phyloP scores from a whole-genome alignment of 495 filamentous ascomycete genomes.

The Pyrenula aspistea region DNA sequence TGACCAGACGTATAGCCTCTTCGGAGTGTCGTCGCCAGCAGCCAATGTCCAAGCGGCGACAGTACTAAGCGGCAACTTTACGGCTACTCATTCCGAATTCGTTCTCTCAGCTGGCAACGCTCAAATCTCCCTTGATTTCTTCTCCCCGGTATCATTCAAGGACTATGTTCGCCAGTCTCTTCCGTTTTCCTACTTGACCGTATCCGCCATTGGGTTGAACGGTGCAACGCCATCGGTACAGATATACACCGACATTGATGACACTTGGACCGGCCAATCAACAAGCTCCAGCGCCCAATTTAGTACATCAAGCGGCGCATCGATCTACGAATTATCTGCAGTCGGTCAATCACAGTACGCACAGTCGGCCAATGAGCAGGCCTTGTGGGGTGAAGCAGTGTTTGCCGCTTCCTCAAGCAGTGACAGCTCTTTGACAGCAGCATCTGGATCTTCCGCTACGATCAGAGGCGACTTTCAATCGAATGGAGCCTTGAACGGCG shows the following conservation, averaged over 20 bases:
- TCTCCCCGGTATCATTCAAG: slow-evolving; percentile 77
- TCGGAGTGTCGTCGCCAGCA: slow-evolving; percentile 23
- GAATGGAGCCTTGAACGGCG: slow-evolving; percentile 17
- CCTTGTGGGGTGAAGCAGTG: slow-evolving; percentile 28
- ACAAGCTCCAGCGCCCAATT: slow-evolving; percentile 15
- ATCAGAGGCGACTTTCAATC: slow-evolving; percentile 18
- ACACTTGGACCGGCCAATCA: slow-evolving; percentile 31
- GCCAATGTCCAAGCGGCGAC: slow-evolving; percentile 20
- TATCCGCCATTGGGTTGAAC: slow-evolving; percentile 31
- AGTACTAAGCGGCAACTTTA: slow-evolving; percentile 29
- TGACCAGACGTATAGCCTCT: slow-evolving; percentile 33
- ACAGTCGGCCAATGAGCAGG: slow-evolving; percentile 18
- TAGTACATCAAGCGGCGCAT: slow-evolving; percentile 15
- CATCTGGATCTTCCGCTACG: slow-evolving; percentile 12
- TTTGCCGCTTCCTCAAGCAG: slow-evolving; percentile 21
- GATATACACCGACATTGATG: slow-evolving; percentile 37
- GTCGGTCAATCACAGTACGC: slow-evolving; percentile 14
- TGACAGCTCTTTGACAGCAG: slow-evolving; percentile 11
- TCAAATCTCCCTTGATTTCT: slow-evolving; percentile 43
- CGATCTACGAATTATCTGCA: slow-evolving; percentile 17
- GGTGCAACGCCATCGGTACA: slow-evolving; percentile 22
- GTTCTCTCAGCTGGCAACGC: slow-evolving; percentile 27
- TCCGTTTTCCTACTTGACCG: slow-evolving; percentile 68
- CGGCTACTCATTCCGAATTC: slow-evolving; percentile 32
- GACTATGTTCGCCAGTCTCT: slow-evolving; percentile 74